phyloP scores from a whole-genome alignment of 2,329 filamentous ascomycete species.

The Drechslerella dactyloides region DNA sequence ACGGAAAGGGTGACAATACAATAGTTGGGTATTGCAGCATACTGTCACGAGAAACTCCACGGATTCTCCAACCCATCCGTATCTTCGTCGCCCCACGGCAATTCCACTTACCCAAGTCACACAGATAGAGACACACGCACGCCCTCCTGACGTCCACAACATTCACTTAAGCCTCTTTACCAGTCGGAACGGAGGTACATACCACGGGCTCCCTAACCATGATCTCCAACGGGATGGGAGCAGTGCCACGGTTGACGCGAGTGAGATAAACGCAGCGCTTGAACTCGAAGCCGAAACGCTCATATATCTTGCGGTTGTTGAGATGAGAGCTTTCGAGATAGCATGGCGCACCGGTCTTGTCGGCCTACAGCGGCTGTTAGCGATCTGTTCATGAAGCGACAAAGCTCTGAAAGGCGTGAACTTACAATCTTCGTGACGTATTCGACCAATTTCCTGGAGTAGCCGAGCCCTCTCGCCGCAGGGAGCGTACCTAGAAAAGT shows the following conservation, averaged over 20 bases:
- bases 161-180: constrained; percentile 52
- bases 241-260: constrained; percentile 60
- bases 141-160: constrained; percentile 53
- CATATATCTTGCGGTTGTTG: constrained; percentile 74
- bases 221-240: constrained; percentile 73
- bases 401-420: constrained; percentile 38
- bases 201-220: constrained; percentile 76
- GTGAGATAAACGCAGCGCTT: constrained; percentile 66
- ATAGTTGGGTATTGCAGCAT: constrained; percentile 52
- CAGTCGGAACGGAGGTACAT: constrained; percentile 52
- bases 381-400: background rate
- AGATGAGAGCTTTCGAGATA: constrained; percentile 80
- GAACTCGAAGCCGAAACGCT: constrained; percentile 74
- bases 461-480: constrained; percentile 72
- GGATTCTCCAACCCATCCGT: constrained; percentile 21
- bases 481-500: constrained; percentile 82
- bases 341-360: constrained; percentile 69
- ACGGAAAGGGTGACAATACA: constrained; percentile 49
- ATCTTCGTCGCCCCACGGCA: constrained; percentile 10
- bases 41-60: constrained; percentile 16
- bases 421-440: constrained; percentile 70
- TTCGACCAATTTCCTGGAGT: constrained; percentile 73
- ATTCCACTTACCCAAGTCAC: constrained; percentile 6
- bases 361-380: constrained; percentile 63
- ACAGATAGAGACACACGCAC: constrained; percentile 29